A percentile compares a stretch with the other conserved stretches of the same genome.
Conservation (phyloP, 1,139 yeast genomes). For the Hansenula lynferdii region DNA sequence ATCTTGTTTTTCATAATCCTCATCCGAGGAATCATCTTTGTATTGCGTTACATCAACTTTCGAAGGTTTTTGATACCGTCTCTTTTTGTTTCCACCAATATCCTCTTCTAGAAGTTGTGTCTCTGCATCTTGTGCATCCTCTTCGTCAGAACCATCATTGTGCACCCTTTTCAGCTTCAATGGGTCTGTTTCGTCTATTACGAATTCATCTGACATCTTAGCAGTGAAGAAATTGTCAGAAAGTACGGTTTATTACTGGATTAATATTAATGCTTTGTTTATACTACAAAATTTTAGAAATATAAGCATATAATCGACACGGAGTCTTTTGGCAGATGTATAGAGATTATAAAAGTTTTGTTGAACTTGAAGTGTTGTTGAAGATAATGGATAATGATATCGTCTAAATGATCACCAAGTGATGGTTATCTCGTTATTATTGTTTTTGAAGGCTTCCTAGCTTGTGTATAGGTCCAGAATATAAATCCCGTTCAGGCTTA, state of each 20-base stretch:
- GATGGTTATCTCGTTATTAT: too few relatives aligned
- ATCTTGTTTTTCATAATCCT: constrained; percentile 7
- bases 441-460: too few relatives aligned
- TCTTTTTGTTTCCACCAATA: constrained; percentile 8
- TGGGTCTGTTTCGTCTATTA: constrained; percentile 11
- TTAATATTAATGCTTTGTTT: too few relatives aligned
- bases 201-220: not conserved
- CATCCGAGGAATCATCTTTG: constrained; percentile 18
- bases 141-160: not conserved
- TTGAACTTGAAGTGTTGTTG: too few relatives aligned
- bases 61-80: not conserved
- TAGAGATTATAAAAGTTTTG: not conserved
- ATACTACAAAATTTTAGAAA: too few relatives aligned
- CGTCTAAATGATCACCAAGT: too few relatives aligned
- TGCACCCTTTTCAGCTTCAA: constrained; percentile 5
- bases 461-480: too few relatives aligned
- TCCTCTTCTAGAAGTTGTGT: constrained; percentile 9
- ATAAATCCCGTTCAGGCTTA: too few relatives aligned
- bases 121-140: not conserved
- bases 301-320: too few relatives aligned
- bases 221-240: too few relatives aligned
- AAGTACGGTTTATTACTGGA: too few relatives aligned
- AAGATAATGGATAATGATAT: too few relatives aligned
- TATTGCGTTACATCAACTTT: constrained; percentile 12
- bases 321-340: not conserved